Base-by-base conservation (phyloP, 176 grass and related monocot genomes). In the Aegilops sharonensis region DNA sequence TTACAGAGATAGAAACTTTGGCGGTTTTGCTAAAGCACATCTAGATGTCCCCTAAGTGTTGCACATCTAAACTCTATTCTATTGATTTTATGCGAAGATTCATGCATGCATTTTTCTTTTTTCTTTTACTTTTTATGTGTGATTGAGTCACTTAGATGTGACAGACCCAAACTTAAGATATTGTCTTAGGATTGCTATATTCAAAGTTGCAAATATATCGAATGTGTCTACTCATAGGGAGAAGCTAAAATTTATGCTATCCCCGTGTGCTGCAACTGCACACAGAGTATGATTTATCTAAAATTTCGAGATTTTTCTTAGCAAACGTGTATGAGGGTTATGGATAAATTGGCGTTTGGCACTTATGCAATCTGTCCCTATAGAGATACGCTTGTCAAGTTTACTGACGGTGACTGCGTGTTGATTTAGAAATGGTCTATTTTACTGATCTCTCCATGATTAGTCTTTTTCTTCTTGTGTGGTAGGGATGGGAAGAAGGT, bases 401-500 rank as follows among this genome's bases (percentile, higher is more conserved):
- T 36, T 13, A 18, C 60, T 39, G 21, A 12, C 2, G 5, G 5
- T 31, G 8, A 12, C 9, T 3, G 5, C 6, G 1, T 68, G 5
- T 68, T 23, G 4, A 47, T 73, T 78, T 64, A 65, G 14, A 61
- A 6, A 23, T 0, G 6, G 8, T 68, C 6, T 80, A 35, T 62
- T 85, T 31, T 80, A 81, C 50, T 79, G 24, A 77, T 77, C 12
- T 78, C 42, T 72, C 24, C 3, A 13, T 86, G 78, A 18, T 39
- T 27, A 59, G 48, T 24, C 1, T 64, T 42, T 59, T 34, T 81
- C 1, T 67, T 66, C 21, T 64, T 24, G 11, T 42, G 13, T 57
- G 23, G 5, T 75, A 99, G 92, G 97, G 94, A 78, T 99, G 97
- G 97, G 94, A 99, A 89, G 97, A 99, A 91, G 97, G 94, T 83